A percentile compares a stretch with the other conserved stretches of the same genome.
These are phyloP conservation scores for Mrakia hoshinonis DNA, from an alignment of 768 basidiomycete genomes.

Conservation along the genomic window DNA sequence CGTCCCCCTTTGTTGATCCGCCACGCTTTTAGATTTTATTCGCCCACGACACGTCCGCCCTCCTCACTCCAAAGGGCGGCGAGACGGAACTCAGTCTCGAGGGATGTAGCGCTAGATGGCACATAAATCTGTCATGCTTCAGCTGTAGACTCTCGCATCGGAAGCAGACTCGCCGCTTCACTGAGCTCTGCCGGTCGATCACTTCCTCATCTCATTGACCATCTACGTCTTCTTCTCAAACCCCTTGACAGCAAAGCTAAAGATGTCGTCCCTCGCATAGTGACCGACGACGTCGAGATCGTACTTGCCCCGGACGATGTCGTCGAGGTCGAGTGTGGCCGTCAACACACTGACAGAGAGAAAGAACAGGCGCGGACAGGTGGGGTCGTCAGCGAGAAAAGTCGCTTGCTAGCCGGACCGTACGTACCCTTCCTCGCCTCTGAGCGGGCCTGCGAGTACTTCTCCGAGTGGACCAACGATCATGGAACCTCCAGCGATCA, in stretches of 20 bases:
- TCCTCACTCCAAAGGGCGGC: no score
- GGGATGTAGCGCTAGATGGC: no score
- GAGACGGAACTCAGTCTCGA: no score
- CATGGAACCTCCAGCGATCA: conserved; percentile 57
- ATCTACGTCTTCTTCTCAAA: background rate
- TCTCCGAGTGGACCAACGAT: conserved; percentile 55
- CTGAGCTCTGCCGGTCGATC: no score
- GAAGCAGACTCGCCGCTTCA: no score
- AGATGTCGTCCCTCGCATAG: conserved; percentile 45
- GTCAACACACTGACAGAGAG: background rate
- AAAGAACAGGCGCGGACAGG: no score
- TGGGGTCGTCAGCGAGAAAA: background rate
- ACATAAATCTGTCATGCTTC: no score
- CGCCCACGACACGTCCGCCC: no score
- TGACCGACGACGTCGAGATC: conserved; percentile 58
- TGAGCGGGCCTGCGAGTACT: conserved; percentile 54
- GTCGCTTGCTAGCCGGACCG: no score
- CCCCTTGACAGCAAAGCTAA: conserved; percentile 12
- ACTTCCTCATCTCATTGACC: background rate
- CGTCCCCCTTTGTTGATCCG: no score
- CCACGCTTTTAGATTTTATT: no score
- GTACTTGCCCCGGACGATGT: conserved; percentile 52
- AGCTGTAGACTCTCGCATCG: no score
- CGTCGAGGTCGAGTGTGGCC: conserved; percentile 55
- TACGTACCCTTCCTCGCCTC: conserved; percentile 49